Evolutionary conservation across 768 basidiomycete genomes (phyloP).

Genomic region (Agrocybe pediades): DNA sequence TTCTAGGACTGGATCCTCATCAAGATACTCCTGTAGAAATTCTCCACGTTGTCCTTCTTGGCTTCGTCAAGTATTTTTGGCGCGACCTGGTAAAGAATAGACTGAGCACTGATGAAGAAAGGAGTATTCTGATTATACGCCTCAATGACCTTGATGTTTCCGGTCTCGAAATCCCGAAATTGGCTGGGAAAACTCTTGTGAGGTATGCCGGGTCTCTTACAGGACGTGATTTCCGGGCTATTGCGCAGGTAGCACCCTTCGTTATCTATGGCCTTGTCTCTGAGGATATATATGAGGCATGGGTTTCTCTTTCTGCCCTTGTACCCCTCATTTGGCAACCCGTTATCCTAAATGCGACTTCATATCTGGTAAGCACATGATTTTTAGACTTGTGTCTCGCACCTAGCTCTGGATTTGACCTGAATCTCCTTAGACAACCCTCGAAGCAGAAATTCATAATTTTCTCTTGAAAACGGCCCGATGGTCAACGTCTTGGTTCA

Average conservation of each 20-base stretch:
- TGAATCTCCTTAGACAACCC: constrained; percentile 27
- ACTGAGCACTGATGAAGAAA: not conserved
- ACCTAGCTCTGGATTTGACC: not conserved
- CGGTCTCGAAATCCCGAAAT: constrained; percentile 31
- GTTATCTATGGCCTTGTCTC: constrained; percentile 39
- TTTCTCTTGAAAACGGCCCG: constrained; percentile 34
- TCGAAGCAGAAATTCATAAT: constrained; percentile 31
- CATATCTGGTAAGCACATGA: constrained; percentile 29
- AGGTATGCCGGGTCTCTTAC: not conserved
- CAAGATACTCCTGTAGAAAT: constrained; percentile 1
- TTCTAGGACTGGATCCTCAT: not conserved
- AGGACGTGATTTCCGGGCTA: not conserved
- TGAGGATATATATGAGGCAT: constrained; percentile 22
- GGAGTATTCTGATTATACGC: constrained; percentile 19
- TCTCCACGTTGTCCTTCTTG: not conserved
- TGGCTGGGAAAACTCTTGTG: constrained; percentile 1
- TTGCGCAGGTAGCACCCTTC: constrained; percentile 35
- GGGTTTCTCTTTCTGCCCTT: constrained; percentile 34
- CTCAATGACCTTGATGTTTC: constrained; percentile 30
- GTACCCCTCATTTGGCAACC: constrained; percentile 43
- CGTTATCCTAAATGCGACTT: constrained; percentile 31
- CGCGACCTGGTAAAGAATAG: not conserved
- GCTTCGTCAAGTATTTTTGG: constrained; percentile 3
- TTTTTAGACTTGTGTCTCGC: not conserved
- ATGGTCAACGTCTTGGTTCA: constrained; percentile 35